Evolutionary conservation across 768 basidiomycete genomes (phyloP).

Genomic region (Amanita rubescens): DNA sequence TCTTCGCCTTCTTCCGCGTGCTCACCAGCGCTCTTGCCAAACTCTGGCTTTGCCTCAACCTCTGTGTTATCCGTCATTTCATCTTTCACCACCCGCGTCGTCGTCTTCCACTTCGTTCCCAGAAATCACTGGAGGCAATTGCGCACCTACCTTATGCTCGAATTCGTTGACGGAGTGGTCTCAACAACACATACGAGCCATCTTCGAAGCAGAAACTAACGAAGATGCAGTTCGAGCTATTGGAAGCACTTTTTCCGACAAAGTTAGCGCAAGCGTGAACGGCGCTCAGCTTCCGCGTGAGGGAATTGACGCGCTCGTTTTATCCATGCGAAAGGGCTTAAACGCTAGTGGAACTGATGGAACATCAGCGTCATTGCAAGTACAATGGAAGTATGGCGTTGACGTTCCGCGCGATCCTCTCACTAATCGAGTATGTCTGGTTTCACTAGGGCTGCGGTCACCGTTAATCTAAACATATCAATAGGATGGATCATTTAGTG

Average conservation of each 20-base stretch:
- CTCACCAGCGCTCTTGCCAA: neutral
- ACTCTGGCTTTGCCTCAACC: constrained; percentile 8
- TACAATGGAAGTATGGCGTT: constrained; percentile 42
- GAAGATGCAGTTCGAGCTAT: constrained; percentile 35
- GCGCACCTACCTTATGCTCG: constrained; percentile 3
- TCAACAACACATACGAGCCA: constrained; percentile 34
- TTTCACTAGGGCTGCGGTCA: neutral
- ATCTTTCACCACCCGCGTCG: neutral
- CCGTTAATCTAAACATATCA: constrained; percentile 1
- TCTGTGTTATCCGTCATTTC: constrained; percentile 4
- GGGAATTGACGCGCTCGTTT: constrained; percentile 35
- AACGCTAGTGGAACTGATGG: neutral
- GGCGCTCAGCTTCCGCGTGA: constrained; percentile 31
- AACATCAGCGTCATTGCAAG: constrained; percentile 26
- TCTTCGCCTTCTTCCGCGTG: constrained; percentile 1
- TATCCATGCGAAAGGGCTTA: constrained; percentile 31
- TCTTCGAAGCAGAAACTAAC: constrained; percentile 45
- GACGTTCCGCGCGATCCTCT: constrained; percentile 33
- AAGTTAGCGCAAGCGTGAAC: constrained; percentile 35
- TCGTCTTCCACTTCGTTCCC: neutral
- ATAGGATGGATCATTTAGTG: constrained; percentile 44
- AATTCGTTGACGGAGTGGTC: constrained; percentile 43
- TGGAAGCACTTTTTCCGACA: constrained; percentile 35
- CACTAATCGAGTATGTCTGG: constrained; percentile 32
- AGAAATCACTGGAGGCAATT: neutral